Evolutionary conservation across 2,329 filamentous ascomycete species (phyloP), one percentile per base, ranked within the genome.

Genomic region (Blumeria hordei): DNA sequence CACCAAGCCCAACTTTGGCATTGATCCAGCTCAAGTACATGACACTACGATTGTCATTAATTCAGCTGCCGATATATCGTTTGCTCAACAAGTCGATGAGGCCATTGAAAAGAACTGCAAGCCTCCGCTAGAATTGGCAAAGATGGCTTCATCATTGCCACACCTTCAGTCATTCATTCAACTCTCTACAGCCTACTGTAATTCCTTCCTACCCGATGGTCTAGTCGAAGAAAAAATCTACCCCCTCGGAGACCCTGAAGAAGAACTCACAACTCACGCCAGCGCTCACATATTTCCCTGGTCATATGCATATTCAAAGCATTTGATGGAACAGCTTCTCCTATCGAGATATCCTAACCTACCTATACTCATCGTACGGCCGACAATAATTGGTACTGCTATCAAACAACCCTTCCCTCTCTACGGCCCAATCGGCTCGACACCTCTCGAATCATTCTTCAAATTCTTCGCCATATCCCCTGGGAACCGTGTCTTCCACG

Each of bases 351-450:
- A 44, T 36, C 56, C 56, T 4, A 52, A 49, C 33, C 28, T 57
- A 6, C 56, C 57, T 3, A n/a, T 59, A 11, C n/a, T 59, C n/a
- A 47, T 59, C 3, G 37, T 57, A 7, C 16, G 56, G n/a, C 56
- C 54, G 6, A 51, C 53, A 11, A 47, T 32, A 11, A 58, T 59
- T n/a, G 45, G 57, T 11, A 49, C 56, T 18, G 51, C 58, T 5
- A 16, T 58, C 11, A 16, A 16, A 12, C 33, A 44, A 16, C 58
- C 56, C 8, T 59, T 55, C 49, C 49, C 51, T 6, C 47, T 56
- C 12, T 59, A 59, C 35, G 58, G 58, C 5, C 56, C 56, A 12
- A 34, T 35, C 12, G 45, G 28, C 9, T 35, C 55, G 11, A 45
- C 21, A 6, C 58, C 56, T 14, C 18, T 56, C 18, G 56, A 55